phyloP scores from a whole-genome alignment of 768 basidiomycete species.

The Leucosporidium scottii region DNA sequence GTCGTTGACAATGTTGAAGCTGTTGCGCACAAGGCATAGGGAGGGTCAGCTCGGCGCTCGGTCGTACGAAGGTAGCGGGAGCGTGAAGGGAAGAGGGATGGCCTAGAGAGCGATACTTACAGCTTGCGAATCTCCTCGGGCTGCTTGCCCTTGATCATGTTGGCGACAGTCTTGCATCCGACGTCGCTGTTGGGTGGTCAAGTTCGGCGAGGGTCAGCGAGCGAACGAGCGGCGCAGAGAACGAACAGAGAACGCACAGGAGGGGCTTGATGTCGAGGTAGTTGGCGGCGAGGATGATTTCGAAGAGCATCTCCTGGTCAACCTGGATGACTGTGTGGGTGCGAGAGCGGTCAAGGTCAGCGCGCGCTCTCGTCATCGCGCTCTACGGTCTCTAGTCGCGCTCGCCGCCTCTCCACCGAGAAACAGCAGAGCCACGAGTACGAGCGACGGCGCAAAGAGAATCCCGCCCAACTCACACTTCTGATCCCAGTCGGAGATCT shows the following conservation, averaged over 20 bases:
- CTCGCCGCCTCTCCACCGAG: too few species aligned
- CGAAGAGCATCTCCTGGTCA: constrained; percentile 99
- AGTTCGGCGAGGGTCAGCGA: background rate
- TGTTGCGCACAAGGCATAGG: background rate
- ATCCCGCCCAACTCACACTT: constrained; percentile 51
- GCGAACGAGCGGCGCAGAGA: background rate
- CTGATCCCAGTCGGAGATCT: constrained; percentile 98
- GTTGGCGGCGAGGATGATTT: constrained; percentile 98
- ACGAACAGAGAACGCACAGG: constrained; percentile 55
- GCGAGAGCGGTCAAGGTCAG: background rate
- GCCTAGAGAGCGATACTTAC: constrained; percentile 69
- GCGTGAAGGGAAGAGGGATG: background rate
- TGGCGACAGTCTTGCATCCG: constrained; percentile 96
- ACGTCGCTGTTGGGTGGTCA: constrained; percentile 60
- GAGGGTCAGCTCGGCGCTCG: constrained; percentile 40
- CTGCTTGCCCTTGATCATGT: constrained; percentile 99
- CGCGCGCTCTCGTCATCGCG: background rate
- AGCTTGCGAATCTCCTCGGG: constrained; percentile 98
- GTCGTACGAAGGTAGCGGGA: constrained; percentile 15
- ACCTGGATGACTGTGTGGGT: constrained; percentile 62
- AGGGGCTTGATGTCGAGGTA: constrained; percentile 99
- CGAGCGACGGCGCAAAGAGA: constrained; percentile 4
- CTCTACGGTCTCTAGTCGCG: too few species aligned
- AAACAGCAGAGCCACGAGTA: background rate
- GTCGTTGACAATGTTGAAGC: constrained; percentile 56